phyloP scores from a whole-genome alignment of 2,329 filamentous ascomycete species.

The Hypoxylon sp. region DNA sequence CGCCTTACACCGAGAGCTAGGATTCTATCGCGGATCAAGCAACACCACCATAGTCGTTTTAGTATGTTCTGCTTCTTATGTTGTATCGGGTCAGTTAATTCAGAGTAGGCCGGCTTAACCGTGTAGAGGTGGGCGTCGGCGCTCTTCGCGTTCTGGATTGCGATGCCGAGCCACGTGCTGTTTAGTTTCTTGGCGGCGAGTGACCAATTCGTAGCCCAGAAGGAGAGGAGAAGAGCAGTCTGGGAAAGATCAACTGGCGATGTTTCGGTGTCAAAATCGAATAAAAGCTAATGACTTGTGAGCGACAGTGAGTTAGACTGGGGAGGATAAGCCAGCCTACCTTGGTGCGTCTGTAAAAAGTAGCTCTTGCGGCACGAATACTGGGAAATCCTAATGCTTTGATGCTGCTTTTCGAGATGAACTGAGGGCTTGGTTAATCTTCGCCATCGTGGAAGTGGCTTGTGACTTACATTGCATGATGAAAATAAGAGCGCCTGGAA shows the following conservation, averaged over 20 bases:
- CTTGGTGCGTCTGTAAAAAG: slow-evolving; percentile 60
- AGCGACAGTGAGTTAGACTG: background rate
- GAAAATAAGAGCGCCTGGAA: slow-evolving; percentile 62
- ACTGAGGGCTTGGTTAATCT: slow-evolving; percentile 45
- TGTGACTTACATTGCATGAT: slow-evolving; percentile 54
- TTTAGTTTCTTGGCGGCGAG: slow-evolving; percentile 57
- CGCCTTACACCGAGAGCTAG: slow-evolving; percentile 63
- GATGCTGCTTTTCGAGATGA: slow-evolving; percentile 56
- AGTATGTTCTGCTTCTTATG: slow-evolving; percentile 56
- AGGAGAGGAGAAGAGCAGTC: slow-evolving; percentile 57
- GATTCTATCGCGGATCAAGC: slow-evolving; percentile 64
- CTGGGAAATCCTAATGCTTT: slow-evolving; percentile 58
- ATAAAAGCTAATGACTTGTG: slow-evolving; percentile 53
- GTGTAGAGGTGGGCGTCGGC: slow-evolving; percentile 60
- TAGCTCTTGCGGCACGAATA: slow-evolving; percentile 59
- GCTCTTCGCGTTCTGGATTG: slow-evolving; percentile 63
- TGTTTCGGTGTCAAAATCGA: slow-evolving; percentile 60
- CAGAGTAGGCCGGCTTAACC: slow-evolving; percentile 50
- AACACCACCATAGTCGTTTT: slow-evolving; percentile 68
- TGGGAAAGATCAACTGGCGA: slow-evolving; percentile 58
- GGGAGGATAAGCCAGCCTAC: slow-evolving; percentile 39
- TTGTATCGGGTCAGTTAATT: slow-evolving; percentile 50
- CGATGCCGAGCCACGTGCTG: slow-evolving; percentile 62
- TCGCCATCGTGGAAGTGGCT: background rate
- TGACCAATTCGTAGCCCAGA: slow-evolving; percentile 56